phyloP scores from a whole-genome alignment of 116 monocot genomes.

The Papilionanthe hybrid region DNA sequence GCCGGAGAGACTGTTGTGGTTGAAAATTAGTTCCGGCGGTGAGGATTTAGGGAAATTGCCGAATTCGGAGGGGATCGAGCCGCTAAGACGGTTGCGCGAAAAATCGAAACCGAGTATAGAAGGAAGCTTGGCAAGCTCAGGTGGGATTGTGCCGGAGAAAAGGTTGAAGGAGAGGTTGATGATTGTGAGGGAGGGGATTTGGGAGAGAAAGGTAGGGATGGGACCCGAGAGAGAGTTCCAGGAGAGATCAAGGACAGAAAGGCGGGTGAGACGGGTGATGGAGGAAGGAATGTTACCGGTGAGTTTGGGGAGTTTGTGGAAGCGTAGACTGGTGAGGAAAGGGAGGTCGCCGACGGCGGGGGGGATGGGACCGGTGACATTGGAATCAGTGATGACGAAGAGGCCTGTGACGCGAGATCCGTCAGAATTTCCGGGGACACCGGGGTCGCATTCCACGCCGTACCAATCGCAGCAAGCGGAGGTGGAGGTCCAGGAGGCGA shows the following conservation, averaged over 20 bases:
- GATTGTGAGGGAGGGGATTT: constrained; percentile 3
- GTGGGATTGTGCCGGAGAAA: constrained; percentile 12
- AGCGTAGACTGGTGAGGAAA: constrained; percentile 4
- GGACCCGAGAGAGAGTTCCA: constrained; percentile 12
- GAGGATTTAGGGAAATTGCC: neutral
- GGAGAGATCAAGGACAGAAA: neutral
- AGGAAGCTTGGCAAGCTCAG: constrained; percentile 1
- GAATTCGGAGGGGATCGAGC: constrained; percentile 5
- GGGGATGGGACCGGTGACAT: constrained; percentile 14
- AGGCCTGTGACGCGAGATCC: neutral
- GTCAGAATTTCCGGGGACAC: neutral
- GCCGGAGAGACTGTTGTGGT: constrained; percentile 14
- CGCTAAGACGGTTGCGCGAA: constrained; percentile 12
- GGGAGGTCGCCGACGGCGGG: constrained; percentile 13
- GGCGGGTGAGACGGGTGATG: constrained; percentile 6
- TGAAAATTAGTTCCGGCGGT: neutral
- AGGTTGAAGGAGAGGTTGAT: constrained; percentile 13
- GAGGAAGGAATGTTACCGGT: constrained; percentile 16
- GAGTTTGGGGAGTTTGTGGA: constrained; percentile 9
- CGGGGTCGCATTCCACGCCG: constrained; percentile 14
- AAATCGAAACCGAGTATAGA: constrained; percentile 3
- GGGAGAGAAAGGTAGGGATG: constrained; percentile 13
- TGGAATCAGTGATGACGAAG: constrained; percentile 15
- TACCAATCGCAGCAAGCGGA: constrained; percentile 22
- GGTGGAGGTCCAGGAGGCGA: constrained; percentile 9